A percentile compares a stretch with the other conserved stretches of the same genome.
Conservation (phyloP, 192 early-diverging fungal genomes). For the Kappamyces sp. region DNA sequence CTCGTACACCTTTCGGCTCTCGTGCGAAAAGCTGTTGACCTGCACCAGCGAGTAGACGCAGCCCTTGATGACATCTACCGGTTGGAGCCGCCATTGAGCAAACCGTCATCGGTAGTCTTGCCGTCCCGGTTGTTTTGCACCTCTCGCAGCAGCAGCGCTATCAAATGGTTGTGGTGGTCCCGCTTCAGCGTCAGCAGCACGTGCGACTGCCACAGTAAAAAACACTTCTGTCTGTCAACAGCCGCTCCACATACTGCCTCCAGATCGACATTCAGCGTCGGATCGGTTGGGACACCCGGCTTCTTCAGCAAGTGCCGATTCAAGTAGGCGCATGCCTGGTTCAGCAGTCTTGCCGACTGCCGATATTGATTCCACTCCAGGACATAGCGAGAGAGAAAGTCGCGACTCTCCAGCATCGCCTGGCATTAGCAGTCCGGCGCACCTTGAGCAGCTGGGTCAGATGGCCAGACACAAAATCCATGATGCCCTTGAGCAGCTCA, state of each 20-base stretch:
- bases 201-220: conserved; percentile 66
- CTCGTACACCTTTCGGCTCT: conserved; percentile 66
- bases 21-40: conserved; percentile 55
- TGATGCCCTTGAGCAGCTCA: conserved; percentile 57
- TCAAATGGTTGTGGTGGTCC: conserved; percentile 53
- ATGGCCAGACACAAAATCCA: conserved; percentile 59
- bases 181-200: conserved; percentile 56
- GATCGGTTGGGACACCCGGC: conserved; percentile 34
- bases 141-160: conserved; percentile 63
- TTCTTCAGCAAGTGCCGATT: conserved; percentile 52
- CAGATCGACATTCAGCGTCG: conserved; percentile 59
- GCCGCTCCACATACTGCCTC: conserved; percentile 30
- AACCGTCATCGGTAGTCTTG: conserved; percentile 44
- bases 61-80: conserved; percentile 28
- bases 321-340: conserved; percentile 65
- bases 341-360: conserved; percentile 51
- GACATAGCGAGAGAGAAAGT: conserved; percentile 63
- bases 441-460: conserved; percentile 48
- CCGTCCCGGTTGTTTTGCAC: conserved; percentile 67
- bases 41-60: conserved; percentile 37
- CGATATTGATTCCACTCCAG: conserved; percentile 60
- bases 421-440: conserved; percentile 20
- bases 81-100: background rate
- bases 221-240: background rate
- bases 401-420: conserved; percentile 58